phyloP scores from a whole-genome alignment of 768 basidiomycete species.

The Porpolomopsis calyptriformis region DNA sequence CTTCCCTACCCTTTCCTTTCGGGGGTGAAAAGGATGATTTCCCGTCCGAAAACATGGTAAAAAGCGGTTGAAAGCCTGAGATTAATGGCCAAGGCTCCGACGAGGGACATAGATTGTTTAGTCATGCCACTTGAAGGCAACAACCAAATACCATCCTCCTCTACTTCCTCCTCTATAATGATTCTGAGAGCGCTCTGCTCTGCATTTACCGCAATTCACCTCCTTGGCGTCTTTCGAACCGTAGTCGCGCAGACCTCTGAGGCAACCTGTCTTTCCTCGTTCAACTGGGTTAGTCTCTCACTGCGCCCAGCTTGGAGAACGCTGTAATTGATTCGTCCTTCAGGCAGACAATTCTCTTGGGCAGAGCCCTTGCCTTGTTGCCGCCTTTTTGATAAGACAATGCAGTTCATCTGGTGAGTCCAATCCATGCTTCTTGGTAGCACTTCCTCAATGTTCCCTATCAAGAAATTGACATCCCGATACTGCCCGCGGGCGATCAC shows the following conservation, averaged over 20 bases:
- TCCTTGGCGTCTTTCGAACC: background rate
- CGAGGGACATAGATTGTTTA: no score
- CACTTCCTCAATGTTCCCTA: background rate
- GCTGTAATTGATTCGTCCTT: background rate
- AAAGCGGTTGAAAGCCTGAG: no score
- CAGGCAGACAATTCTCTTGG: slow-evolving; percentile 17
- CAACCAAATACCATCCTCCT: no score
- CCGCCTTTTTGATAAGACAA: slow-evolving; percentile 23
- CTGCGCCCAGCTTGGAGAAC: background rate
- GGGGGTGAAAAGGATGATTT: slow-evolving; percentile 42
- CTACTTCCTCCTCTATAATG: background rate
- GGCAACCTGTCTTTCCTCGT: slow-evolving; percentile 3
- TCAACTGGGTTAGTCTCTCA: slow-evolving; percentile 9
- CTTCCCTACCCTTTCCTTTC: slow-evolving; percentile 47
- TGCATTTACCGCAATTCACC: background rate
- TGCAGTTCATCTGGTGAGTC: slow-evolving; percentile 23
- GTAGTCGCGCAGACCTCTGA: slow-evolving; percentile 1
- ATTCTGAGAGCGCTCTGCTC: background rate
- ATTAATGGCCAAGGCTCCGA: no score
- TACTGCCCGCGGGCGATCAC: slow-evolving; percentile 13
- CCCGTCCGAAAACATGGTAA: slow-evolving; percentile 65
- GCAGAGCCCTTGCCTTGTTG: slow-evolving; percentile 24
- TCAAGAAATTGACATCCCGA: slow-evolving; percentile 19
- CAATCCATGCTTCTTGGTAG: background rate
- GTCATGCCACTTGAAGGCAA: no score